Evolutionary conservation across 345 rosid genomes (phyloP), one percentile per base, ranked within the genome.

Genomic region (Corchorus olitorius): DNA sequence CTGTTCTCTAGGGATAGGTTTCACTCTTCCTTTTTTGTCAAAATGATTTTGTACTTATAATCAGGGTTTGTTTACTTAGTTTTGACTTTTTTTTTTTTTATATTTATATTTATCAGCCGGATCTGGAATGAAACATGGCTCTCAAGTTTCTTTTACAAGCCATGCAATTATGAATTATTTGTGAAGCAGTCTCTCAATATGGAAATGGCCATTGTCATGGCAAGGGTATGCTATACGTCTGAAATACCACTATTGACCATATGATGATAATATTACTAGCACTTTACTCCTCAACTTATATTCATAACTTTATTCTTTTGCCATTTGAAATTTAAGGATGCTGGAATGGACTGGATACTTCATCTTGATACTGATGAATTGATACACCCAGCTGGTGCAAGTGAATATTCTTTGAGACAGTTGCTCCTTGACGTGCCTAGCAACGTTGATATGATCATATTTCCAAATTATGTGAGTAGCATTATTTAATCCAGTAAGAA

Each of bases 151-250:
- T 96, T 96, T 77, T 92, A 89, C 88, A 93, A 96, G 86, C 99
- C 98, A 6, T 96, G 98, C 86, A 96, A 93, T 81, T 92, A 92
- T 76, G 98, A 96, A 85, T 83, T 96, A 70, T 96, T 96, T 83
- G 99, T 96, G 70, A 96, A 96, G 86, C 99, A 96, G 79, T 92
- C 98, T 74, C 98, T 96, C 86, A 91, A 96, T 81, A 96, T 96
- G 99, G 99, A 96, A 88, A 96, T 93, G 98, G 99, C 98, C 62
- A 92, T 96, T 81, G 90, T 90, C 86, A 92, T 91, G 99, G 99
- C 97, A 78, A 93, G 98, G 97, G 99, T 96, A 94, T 73, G 93
- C 34, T 48, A 27, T 27, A 27, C 27, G n/a, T 78, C 33, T 48
- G 65, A 45, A 49, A 45, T 78, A 19, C 34, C 52, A 73, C 43